phyloP scores from a whole-genome alignment of 1,284 basidiomycete genomes.

The Paramarasmius palmivorus region DNA sequence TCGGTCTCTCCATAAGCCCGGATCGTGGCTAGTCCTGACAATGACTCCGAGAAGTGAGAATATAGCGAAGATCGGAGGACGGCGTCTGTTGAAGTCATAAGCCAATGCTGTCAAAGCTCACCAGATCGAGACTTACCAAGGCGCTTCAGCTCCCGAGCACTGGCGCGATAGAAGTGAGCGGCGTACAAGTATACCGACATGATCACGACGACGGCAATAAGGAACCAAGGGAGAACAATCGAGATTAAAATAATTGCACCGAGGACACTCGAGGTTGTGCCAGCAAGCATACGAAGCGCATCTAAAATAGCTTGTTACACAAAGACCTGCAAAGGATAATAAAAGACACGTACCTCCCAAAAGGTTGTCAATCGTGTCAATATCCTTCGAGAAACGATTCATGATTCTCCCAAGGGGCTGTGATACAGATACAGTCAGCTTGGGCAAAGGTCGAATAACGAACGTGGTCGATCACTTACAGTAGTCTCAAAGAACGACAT shows the following conservation, averaged over 20 bases:
- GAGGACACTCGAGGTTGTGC: conserved; percentile 64
- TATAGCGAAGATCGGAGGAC: conserved; percentile 71
- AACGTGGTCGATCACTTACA: conserved; percentile 30
- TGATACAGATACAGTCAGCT: not conserved
- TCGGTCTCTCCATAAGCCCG: conserved; percentile 78
- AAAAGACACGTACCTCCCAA: conserved; percentile 44
- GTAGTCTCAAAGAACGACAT: conserved; percentile 93
- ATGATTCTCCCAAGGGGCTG: conserved; percentile 87
- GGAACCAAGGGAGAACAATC: conserved; percentile 83
- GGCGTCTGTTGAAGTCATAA: conserved; percentile 46
- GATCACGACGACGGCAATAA: conserved; percentile 70
- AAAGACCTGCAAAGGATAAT: not conserved
- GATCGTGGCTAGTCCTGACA: conserved; percentile 84
- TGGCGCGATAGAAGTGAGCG: conserved; percentile 83
- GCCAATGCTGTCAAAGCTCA: no score
- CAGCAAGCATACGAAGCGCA: conserved; percentile 73
- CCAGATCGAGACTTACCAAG: conserved; percentile 34
- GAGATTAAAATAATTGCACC: conserved; percentile 80
- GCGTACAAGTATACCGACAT: conserved; percentile 60
- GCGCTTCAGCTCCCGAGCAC: conserved; percentile 83
- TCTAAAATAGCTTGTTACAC: conserved; percentile 38
- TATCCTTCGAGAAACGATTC: conserved; percentile 82
- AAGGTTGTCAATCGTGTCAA: conserved; percentile 85
- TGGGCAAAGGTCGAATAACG: not conserved
- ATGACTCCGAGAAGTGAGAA: conserved; percentile 87